phyloP scores from a whole-genome alignment of 176 grass and related monocot genomes.

The Oryza officinalis region DNA sequence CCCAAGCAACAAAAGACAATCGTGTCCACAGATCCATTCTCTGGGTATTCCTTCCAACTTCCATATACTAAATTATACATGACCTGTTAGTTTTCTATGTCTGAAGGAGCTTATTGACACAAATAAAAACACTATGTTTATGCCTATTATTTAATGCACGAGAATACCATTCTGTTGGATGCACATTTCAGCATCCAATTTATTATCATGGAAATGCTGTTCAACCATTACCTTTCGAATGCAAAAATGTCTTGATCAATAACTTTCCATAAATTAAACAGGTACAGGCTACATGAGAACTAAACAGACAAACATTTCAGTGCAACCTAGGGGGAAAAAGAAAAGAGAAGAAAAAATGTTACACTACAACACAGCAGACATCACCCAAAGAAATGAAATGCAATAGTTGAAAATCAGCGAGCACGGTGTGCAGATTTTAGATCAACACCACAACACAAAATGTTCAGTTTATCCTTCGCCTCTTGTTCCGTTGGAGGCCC shows the following conservation, averaged over 20 bases:
- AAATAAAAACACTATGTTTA: neutral
- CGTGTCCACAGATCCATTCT: neutral
- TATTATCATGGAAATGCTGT: neutral
- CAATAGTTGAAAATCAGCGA: conserved; percentile 35
- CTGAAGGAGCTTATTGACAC: neutral
- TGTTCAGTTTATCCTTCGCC: conserved; percentile 76
- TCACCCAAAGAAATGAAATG: conserved; percentile 30
- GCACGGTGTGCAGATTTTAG: neutral
- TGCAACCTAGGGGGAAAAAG: conserved; percentile 19
- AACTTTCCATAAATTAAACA: conserved; percentile 28
- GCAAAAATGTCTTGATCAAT: conserved; percentile 12
- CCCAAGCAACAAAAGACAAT: conserved; percentile 4
- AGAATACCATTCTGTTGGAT: neutral
- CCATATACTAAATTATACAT: neutral
- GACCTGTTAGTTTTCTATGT: neutral
- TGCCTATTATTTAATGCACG: neutral
- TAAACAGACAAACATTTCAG: conserved; percentile 23
- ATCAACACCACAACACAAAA: conserved; percentile 13
- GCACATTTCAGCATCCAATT: neutral
- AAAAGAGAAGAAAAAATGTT: conserved; percentile 14
- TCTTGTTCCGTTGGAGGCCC: conserved; percentile 59
- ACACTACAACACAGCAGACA: conserved; percentile 28
- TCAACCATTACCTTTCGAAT: neutral
- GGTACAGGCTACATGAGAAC: conserved; percentile 15
- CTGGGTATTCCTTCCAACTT: neutral